These are phyloP conservation scores for Mycena galericulata DNA, from an alignment of 768 basidiomycete genomes.

Conservation along the genomic window DNA sequence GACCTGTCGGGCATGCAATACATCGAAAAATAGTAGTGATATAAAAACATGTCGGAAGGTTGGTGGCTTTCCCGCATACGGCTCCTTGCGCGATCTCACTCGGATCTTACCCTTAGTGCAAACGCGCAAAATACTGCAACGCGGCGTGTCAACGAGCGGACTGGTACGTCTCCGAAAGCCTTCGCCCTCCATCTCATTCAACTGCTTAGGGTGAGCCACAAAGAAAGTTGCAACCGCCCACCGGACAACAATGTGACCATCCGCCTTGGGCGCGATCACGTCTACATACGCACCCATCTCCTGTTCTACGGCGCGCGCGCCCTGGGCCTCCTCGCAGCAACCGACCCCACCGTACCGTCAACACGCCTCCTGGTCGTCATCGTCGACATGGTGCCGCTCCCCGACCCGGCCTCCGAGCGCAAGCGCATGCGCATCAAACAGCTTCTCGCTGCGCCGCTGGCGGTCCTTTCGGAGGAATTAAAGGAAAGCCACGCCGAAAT, in stretches of 20 bases:
- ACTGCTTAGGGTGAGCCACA: not conserved
- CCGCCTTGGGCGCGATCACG: not conserved
- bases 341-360: not conserved
- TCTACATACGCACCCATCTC: not conserved
- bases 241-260: not conserved
- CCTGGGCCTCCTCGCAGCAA: not conserved
- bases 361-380: not conserved
- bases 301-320: not conserved
- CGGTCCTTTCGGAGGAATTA: not conserved
- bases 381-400: not conserved
- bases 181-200: not conserved
- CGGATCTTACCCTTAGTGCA: too few relatives aligned
- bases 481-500: not conserved
- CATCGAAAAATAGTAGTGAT: not conserved
- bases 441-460: not conserved
- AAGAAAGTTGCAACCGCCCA: not conserved
- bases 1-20: not conserved
- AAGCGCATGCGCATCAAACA: not conserved
- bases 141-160: not conserved
- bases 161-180: not conserved
- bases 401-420: not conserved
- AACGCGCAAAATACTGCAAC: not conserved
- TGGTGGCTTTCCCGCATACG: not conserved
- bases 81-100: not conserved
- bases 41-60: constrained; percentile 1